phyloP scores from a whole-genome alignment of 306 rosid species.

The Mimosa pudica region DNA sequence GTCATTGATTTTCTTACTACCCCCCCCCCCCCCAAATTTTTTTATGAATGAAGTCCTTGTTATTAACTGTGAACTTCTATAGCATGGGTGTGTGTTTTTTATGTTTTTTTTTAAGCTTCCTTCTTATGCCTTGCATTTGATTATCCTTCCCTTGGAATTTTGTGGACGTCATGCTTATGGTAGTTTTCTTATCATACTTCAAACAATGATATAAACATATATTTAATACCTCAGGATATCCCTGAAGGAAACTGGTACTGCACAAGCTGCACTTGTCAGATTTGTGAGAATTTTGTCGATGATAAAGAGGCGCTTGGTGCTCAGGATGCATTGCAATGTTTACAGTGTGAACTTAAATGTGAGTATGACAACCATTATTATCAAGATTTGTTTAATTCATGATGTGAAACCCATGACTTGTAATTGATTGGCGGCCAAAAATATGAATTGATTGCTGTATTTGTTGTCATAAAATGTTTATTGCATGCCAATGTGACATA shows the following conservation, averaged over 20 bases:
- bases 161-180: constrained; percentile 30
- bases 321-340: constrained; percentile 69
- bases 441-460: neutral
- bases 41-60: constrained; percentile 26
- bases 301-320: constrained; percentile 62
- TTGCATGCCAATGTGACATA: neutral
- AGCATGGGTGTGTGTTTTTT: constrained; percentile 6
- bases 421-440: neutral
- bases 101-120: constrained; percentile 26
- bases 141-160: constrained; percentile 3
- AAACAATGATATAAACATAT: constrained; percentile 31
- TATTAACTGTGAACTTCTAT: constrained; percentile 20
- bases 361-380: constrained; percentile 31
- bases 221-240: constrained; percentile 67
- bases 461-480: neutral
- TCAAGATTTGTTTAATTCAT: neutral
- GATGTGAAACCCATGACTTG: neutral
- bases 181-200: constrained; percentile 33
- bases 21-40: neutral
- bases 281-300: constrained; percentile 75
- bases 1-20: neutral
- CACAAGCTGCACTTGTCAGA: constrained; percentile 80
- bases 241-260: constrained; percentile 98
- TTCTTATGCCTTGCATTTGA: constrained; percentile 20
- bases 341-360: constrained; percentile 94